Evolutionary conservation across 169 alveolate genomes (phyloP).

Genomic region (Miamiensis avidus): DNA sequence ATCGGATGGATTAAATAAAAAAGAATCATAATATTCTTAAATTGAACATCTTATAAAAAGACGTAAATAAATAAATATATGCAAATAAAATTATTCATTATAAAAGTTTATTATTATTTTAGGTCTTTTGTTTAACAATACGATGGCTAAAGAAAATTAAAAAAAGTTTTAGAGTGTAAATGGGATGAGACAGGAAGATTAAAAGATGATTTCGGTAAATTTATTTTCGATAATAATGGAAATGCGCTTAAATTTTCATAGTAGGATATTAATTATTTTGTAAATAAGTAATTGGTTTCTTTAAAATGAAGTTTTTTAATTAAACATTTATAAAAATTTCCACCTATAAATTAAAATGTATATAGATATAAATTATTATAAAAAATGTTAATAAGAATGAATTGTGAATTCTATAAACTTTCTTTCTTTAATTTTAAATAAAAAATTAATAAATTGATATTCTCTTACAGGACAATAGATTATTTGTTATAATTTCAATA

Average conservation of each 20-base stretch:
- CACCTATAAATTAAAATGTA: no score
- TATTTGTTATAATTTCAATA: no score
- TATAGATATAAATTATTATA: not conserved
- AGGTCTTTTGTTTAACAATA: not conserved
- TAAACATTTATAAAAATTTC: no score
- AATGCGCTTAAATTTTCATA: not conserved
- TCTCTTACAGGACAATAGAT: no score
- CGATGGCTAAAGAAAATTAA: not conserved
- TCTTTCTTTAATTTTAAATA: no score
- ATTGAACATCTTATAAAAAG: not conserved
- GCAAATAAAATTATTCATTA: no score
- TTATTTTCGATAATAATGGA: not conserved
- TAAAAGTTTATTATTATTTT: no score
- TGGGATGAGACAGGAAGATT: not conserved
- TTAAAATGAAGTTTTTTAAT: no score
- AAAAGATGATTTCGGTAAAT: not conserved
- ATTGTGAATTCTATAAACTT: not conserved
- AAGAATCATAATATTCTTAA: not conserved
- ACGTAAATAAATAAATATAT: not conserved
- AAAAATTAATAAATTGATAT: no score
- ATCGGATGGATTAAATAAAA: no score
- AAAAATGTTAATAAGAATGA: no score
- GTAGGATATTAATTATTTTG: not conserved
- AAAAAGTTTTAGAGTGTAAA: not conserved
- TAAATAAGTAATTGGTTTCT: no score